These are phyloP conservation scores for Quercus tomentella DNA, from an alignment of 331 rosid genomes.

Conservation along the genomic window DNA sequence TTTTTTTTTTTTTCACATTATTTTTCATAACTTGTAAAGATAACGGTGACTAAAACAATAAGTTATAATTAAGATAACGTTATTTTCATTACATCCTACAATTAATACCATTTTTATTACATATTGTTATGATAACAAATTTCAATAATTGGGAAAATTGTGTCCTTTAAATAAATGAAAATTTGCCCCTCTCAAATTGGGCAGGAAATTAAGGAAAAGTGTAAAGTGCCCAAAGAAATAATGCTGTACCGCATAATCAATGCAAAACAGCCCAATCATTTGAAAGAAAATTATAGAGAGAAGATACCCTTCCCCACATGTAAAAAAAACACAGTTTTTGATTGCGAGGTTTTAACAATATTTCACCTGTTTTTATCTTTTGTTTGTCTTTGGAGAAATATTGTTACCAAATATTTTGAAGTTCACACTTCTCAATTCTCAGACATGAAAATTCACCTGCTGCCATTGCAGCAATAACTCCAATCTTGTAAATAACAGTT, in stretches of 20 bases:
- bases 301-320: constrained; percentile 26
- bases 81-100: too few relatives aligned
- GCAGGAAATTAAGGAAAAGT: constrained; percentile 3
- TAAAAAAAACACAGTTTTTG: background rate
- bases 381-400: background rate
- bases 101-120: too few relatives aligned
- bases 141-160: too few relatives aligned
- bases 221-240: constrained; percentile 26
- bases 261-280: constrained; percentile 37
- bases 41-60: too few relatives aligned
- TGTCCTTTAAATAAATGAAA: too few relatives aligned
- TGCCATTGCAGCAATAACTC: background rate
- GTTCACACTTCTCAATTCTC: background rate
- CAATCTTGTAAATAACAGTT: background rate
- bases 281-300: constrained; percentile 14
- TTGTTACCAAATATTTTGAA: background rate
- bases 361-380: background rate
- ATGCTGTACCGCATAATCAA: constrained; percentile 28
- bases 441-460: background rate
- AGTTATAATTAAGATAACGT: too few relatives aligned
- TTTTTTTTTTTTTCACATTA: too few relatives aligned
- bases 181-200: background rate
- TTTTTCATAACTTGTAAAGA: too few relatives aligned
- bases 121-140: too few relatives aligned
- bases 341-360: background rate